Conservation (phyloP, 2,329 filamentous ascomycete genomes). For the Colletotrichum musae region DNA sequence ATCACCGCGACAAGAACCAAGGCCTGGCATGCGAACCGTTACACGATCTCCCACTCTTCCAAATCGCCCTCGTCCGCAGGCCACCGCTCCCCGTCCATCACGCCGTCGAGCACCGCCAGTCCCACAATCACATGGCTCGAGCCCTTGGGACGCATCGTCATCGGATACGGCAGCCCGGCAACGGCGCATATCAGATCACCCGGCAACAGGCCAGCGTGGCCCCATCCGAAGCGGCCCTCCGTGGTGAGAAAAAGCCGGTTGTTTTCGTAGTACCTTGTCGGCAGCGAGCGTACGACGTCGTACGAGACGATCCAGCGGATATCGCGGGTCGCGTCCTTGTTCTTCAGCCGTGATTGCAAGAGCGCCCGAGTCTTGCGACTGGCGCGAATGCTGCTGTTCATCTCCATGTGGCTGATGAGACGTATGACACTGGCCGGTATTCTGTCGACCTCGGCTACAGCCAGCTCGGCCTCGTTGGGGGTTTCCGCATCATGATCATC, state of each 20-base stretch:
- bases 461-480: no score
- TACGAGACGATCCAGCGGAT: background rate
- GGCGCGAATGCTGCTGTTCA: background rate
- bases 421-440: background rate
- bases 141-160: background rate
- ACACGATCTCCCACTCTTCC: constrained; percentile 1
- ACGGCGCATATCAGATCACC: background rate
- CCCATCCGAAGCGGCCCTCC: background rate
- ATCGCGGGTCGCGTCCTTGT: background rate
- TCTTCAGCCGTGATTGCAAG: background rate
- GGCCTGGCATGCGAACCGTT: background rate
- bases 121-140: background rate
- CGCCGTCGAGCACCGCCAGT: background rate
- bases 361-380: background rate
- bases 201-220: background rate
- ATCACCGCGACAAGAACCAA: no score
- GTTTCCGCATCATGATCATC: no score
- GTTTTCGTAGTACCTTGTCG: background rate
- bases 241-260: background rate
- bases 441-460: no score
- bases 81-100: background rate
- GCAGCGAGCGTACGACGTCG: background rate
- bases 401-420: background rate
- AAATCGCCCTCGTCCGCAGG: background rate
- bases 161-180: background rate